A percentile compares a stretch with the other conserved stretches of the same genome.
Conservation (phyloP, 2,329 filamentous ascomycete genomes). For the Alternaria arborescens region DNA sequence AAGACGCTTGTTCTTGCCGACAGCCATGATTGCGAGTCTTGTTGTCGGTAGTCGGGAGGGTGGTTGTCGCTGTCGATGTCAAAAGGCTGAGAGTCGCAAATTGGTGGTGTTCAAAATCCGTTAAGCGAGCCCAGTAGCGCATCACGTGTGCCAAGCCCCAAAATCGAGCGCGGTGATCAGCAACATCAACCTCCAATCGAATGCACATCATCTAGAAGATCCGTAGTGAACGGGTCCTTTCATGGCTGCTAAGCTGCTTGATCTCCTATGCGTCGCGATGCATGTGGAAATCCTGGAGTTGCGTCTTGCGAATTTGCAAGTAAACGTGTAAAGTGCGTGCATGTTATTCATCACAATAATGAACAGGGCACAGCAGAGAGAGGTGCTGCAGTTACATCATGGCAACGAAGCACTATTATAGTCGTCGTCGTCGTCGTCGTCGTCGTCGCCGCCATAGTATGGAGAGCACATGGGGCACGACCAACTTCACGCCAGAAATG, state of each 20-base stretch:
- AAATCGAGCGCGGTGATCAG: not conserved
- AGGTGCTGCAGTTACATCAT: not conserved
- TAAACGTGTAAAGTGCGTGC: not conserved
- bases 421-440: not conserved
- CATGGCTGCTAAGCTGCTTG: not conserved
- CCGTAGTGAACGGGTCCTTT: not conserved
- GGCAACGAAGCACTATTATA: not conserved
- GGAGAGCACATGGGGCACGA: not conserved
- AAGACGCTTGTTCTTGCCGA: conserved; percentile 99
- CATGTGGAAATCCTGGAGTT: not conserved
- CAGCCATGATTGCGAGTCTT: conserved; percentile 77
- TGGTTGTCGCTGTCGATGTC: conserved; percentile 43
- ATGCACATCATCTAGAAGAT: not conserved
- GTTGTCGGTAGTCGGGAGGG: conserved; percentile 43
- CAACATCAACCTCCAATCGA: not conserved
- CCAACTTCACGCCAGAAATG: not conserved
- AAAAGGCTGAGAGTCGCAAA: conserved; percentile 19
- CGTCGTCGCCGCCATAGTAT: not conserved
- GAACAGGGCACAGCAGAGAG: not conserved
- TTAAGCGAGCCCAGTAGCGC: conserved; percentile 17
- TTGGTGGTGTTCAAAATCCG: conserved; percentile 18
- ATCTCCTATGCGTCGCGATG: not conserved
- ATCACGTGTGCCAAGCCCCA: conserved; percentile 21
- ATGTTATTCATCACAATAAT: not conserved
- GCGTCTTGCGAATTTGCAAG: not conserved